Evolutionary conservation across 139 green algal species (phyloP).

Genomic region (Yamagishiella unicocca): DNA sequence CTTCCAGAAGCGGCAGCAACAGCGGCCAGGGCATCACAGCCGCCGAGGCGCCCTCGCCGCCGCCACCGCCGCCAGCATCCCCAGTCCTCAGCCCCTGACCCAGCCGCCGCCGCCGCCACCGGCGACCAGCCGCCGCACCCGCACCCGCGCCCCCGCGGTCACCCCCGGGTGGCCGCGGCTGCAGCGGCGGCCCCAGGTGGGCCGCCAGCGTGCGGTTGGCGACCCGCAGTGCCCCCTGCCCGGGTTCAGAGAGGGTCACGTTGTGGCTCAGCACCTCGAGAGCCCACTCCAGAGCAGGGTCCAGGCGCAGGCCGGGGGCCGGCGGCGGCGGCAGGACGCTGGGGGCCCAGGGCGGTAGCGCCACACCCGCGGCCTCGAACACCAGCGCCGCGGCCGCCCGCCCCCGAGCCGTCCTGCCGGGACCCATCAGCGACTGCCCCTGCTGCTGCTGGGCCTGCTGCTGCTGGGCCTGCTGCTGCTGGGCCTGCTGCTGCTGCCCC

Average conservation of each 20-base stretch:
- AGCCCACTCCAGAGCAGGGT: conserved; percentile 35
- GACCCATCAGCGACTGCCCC: neutral
- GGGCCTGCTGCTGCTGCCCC: too few species aligned
- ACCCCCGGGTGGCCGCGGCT: neutral
- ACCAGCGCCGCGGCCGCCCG: neutral
- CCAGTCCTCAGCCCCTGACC: neutral
- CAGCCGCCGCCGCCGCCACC: neutral
- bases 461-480: neutral
- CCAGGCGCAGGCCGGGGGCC: neutral
- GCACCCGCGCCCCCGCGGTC: neutral
- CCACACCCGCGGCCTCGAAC: conserved; percentile 5
- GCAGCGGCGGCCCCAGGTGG: neutral
- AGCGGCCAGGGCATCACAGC: neutral
- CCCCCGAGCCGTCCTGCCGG: neutral
- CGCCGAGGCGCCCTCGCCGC: neutral
- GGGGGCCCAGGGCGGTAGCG: conserved; percentile 10
- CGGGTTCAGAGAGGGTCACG: neutral
- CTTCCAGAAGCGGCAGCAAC: conserved; percentile 8
- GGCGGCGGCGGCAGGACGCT: neutral
- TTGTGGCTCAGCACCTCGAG: conserved; percentile 2
- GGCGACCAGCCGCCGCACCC: neutral
- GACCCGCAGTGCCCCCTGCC: neutral
- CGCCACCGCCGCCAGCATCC: neutral
- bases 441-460: neutral
- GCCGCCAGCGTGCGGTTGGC: conserved; percentile 29